Evolutionary conservation across 2,329 filamentous ascomycete genomes (phyloP), one percentile per base, ranked within the genome.

Genomic region (Talaromyces sp.): DNA sequence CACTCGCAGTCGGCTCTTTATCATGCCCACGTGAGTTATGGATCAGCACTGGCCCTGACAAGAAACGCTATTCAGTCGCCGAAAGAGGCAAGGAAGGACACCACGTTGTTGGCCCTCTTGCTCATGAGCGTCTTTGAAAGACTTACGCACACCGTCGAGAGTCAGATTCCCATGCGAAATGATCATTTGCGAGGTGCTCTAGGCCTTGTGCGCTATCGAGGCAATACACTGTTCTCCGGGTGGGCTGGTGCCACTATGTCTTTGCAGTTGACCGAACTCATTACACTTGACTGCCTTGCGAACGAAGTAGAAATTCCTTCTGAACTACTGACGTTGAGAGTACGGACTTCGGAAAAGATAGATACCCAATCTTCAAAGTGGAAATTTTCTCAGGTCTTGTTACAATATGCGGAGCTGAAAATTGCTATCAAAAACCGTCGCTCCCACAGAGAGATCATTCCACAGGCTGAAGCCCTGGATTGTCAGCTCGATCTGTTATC

Each of bases 111-210:
- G 60, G 57, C 60, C 12, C 53, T 61, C 18, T 56, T 61, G 8
- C 55, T 61, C 12, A 34, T 61, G 10, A 61, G 33, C 33, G 36
- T 61, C 1, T 61, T 57, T 27, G 60, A 61, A 28, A 54, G 55
- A 18, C 55, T 57, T 5, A 44, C 53, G 47, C 42, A 57, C 42
- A 34, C n/a, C 42, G 53, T 3, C 31, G 52, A n/a, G 8, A 4
- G 44, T 23, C 40, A 7, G 33, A 54, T 54, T 61, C 55, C 36
- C 57, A 61, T 6, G 55, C 60, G 16, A 3, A n/a, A 6, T 40
- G 36, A 6, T 54, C 60, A 61, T 61, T 53, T 61, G 51, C 55
- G 60, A 47, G 60, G 60, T 14, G 60, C 60, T 36, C 51, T 61
- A 7, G 60, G 60, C 6, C 60, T 61, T 18, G 60, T 33, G 12